A percentile compares a stretch with the other conserved stretches of the same genome.
Evolutionary conservation across 2,329 filamentous ascomycete species (phyloP).

Genomic region (Claviceps humidiphila): DNA sequence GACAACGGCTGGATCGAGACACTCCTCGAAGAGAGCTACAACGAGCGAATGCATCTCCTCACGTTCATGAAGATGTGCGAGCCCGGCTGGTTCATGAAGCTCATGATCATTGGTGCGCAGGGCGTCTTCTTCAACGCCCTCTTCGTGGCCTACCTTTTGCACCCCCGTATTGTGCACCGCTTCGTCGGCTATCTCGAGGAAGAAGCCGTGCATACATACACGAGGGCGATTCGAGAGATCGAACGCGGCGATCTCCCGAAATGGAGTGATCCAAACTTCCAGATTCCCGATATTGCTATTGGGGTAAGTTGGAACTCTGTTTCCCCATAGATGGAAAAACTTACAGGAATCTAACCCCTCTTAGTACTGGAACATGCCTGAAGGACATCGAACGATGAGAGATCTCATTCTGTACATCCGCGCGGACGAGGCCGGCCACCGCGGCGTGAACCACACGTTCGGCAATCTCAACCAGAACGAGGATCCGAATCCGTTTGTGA

Average conservation of each 20-base stretch:
- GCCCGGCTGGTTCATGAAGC: slow-evolving; percentile 70
- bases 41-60: slow-evolving; percentile 85
- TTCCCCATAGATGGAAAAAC: background rate
- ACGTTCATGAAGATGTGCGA: slow-evolving; percentile 83
- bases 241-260: slow-evolving; percentile 71
- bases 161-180: slow-evolving; percentile 77
- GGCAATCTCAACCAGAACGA: slow-evolving; percentile 72
- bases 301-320: slow-evolving; percentile 23
- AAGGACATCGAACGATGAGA: slow-evolving; percentile 67
- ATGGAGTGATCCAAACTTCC: slow-evolving; percentile 58
- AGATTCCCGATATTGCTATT: slow-evolving; percentile 78
- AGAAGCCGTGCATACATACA: slow-evolving; percentile 93
- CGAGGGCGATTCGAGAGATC: slow-evolving; percentile 73
- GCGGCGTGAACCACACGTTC: slow-evolving; percentile 92
- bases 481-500: slow-evolving; percentile 88
- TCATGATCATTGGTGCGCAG: slow-evolving; percentile 84
- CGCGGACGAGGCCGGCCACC: slow-evolving; percentile 77
- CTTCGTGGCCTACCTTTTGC: slow-evolving; percentile 79
- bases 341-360: too few species aligned
- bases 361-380: slow-evolving; percentile 84
- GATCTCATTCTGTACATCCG: slow-evolving; percentile 81
- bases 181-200: slow-evolving; percentile 97
- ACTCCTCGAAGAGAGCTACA: slow-evolving; percentile 78
- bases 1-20: slow-evolving; percentile 98
- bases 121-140: slow-evolving; percentile 94